Conservation (phyloP, 1,139 yeast genomes). For the Eremothecium cymbalariae region DNA sequence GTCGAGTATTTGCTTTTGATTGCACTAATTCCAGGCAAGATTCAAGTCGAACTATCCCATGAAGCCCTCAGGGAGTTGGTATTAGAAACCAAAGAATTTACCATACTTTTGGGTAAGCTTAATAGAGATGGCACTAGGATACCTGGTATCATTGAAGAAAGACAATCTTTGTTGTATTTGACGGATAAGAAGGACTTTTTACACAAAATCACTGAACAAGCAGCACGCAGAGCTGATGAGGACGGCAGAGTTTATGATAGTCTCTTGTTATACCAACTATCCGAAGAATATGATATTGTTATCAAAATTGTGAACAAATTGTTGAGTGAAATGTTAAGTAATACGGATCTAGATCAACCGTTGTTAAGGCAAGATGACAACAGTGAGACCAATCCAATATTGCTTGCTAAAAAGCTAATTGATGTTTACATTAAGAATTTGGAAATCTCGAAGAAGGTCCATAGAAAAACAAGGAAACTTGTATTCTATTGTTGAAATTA, state of each 20-base stretch:
- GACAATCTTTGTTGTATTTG: slow-evolving; percentile 60
- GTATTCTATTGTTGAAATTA: slow-evolving; percentile 55
- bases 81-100: slow-evolving; percentile 78
- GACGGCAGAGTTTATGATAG: slow-evolving; percentile 90
- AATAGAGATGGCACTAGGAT: slow-evolving; percentile 65
- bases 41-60: slow-evolving; percentile 55
- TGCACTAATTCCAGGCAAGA: slow-evolving; percentile 43
- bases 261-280: slow-evolving; percentile 71
- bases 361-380: slow-evolving; percentile 34
- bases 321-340: slow-evolving; percentile 69
- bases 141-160: slow-evolving; percentile 80
- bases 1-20: slow-evolving; percentile 77
- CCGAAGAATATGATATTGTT: slow-evolving; percentile 87
- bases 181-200: slow-evolving; percentile 47
- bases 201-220: slow-evolving; percentile 67
- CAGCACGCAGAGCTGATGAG: slow-evolving; percentile 82
- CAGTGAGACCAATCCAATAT: slow-evolving; percentile 37
- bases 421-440: slow-evolving; percentile 40
- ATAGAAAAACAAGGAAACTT: slow-evolving; percentile 50
- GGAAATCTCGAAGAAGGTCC: slow-evolving; percentile 42
- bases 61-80: slow-evolving; percentile 80
- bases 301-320: slow-evolving; percentile 65
- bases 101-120: slow-evolving; percentile 71
- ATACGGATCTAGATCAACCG: slow-evolving; percentile 64
- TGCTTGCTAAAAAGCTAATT: slow-evolving; percentile 52